Percentiles rank a stretch among this genome's conserved stretches.
phyloP scores from a whole-genome alignment of 2,329 filamentous ascomycete genomes.

The Clarireedia monteithiana region DNA sequence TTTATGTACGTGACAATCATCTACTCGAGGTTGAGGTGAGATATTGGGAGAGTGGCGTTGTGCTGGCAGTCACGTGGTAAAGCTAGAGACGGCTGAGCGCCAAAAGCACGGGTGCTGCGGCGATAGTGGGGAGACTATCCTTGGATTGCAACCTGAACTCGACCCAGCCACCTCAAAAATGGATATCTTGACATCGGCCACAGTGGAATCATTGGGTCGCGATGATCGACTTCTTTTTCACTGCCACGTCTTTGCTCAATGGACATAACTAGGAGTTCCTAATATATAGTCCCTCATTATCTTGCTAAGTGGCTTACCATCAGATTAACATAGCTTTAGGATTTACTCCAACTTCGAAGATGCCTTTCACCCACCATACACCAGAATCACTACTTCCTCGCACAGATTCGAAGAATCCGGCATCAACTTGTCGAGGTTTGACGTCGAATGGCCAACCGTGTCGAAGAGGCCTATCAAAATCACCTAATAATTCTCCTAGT shows the following conservation, averaged over 20 bases:
- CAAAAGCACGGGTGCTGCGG: not conserved
- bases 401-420: constrained; percentile 76
- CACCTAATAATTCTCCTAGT: constrained; percentile 22
- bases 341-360: constrained; percentile 25
- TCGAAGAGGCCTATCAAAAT: constrained; percentile 57
- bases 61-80: not conserved
- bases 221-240: constrained; percentile 2
- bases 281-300: not conserved
- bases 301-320: not conserved
- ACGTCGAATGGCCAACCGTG: constrained; percentile 78
- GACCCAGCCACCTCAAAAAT: constrained; percentile 9
- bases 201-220: constrained; percentile 10
- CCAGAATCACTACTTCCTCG: constrained; percentile 74
- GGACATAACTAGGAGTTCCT: not conserved
- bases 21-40: not conserved
- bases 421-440: constrained; percentile 80
- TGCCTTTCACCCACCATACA: constrained; percentile 63
- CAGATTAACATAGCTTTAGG: not conserved
- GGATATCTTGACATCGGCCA: not conserved
- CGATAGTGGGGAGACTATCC: not conserved
- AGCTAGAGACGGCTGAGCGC: not conserved
- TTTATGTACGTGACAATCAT: not conserved
- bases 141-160: not conserved
- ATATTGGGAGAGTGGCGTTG: not conserved
- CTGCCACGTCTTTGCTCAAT: constrained; percentile 7